phyloP scores from a whole-genome alignment of 192 early-diverging fungal genomes.

The Linnemannia schmuckeri region DNA sequence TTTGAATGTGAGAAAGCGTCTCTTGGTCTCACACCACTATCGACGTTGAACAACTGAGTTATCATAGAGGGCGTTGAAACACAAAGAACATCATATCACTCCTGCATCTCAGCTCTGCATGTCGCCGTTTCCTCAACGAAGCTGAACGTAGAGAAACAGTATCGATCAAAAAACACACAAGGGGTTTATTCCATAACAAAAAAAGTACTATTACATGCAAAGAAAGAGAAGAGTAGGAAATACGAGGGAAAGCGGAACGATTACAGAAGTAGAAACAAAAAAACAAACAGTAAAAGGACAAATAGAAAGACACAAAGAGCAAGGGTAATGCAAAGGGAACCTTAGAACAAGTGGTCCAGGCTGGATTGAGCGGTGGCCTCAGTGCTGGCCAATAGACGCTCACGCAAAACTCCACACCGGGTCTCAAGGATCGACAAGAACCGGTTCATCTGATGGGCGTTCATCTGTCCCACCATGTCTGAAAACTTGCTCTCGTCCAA shows the following conservation, averaged over 20 bases:
- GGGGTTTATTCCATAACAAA: slow-evolving; percentile 3
- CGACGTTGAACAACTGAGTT: too few species aligned
- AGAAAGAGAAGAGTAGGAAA: not conserved
- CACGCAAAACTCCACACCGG: slow-evolving; percentile 64
- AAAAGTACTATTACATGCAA: slow-evolving; percentile 1
- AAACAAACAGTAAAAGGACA: not conserved
- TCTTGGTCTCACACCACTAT: too few species aligned
- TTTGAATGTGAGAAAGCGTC: too few species aligned
- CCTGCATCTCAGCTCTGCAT: too few species aligned
- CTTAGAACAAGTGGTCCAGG: slow-evolving; percentile 29
- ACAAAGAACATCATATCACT: too few species aligned
- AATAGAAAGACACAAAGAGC: not conserved
- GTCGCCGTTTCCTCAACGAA: too few species aligned
- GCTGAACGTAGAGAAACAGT: too few species aligned
- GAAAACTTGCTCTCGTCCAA: slow-evolving; percentile 58
- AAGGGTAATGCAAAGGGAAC: not conserved
- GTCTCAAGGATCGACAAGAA: slow-evolving; percentile 67
- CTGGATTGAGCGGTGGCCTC: slow-evolving; percentile 28
- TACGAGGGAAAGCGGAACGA: not conserved
- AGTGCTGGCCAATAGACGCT: slow-evolving; percentile 39
- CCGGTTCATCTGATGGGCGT: slow-evolving; percentile 65
- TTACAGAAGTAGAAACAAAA: slow-evolving; percentile 7
- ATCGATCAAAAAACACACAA: too few species aligned
- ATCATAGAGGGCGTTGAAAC: too few species aligned
- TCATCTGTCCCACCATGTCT: slow-evolving; percentile 61